phyloP scores from a whole-genome alignment of 345 rosid species.

The Eutrema japonicum region DNA sequence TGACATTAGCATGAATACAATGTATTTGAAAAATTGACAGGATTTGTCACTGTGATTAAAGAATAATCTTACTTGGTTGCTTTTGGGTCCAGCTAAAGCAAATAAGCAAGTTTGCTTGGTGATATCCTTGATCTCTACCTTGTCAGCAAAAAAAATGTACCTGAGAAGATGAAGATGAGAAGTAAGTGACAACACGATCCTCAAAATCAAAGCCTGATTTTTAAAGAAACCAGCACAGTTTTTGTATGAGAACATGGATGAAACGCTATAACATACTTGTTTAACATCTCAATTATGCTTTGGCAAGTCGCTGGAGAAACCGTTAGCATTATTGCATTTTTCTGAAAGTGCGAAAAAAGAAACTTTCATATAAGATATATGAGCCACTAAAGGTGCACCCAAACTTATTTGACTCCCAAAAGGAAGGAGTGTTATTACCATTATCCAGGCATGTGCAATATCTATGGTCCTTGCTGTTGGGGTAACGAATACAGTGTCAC shows the following conservation, averaged over 20 bases:
- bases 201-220: not conserved
- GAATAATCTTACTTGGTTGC: conserved; percentile 58
- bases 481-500: conserved; percentile 86
- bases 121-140: conserved; percentile 80
- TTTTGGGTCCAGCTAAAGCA: conserved; percentile 68
- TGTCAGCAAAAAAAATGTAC: conserved; percentile 86
- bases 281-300: conserved; percentile 64
- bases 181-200: not conserved
- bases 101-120: conserved; percentile 81
- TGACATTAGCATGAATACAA: conserved; percentile 22
- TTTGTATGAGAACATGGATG: not conserved
- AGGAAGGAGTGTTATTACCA: conserved; percentile 52
- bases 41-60: not conserved
- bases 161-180: conserved; percentile 45
- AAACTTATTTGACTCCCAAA: conserved; percentile 1
- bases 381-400: conserved; percentile 19
- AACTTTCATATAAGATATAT: not conserved
- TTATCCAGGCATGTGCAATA: conserved; percentile 84
- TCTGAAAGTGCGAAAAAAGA: conserved; percentile 50
- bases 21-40: not conserved
- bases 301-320: conserved; percentile 72
- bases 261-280: conserved; percentile 58
- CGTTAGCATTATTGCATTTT: conserved; percentile 66
- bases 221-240: not conserved
- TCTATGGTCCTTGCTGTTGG: conserved; percentile 92